These are phyloP conservation scores for Blastobotrys buckinghamii DNA, from an alignment of 1,139 yeast genomes.

Conservation along the genomic window DNA sequence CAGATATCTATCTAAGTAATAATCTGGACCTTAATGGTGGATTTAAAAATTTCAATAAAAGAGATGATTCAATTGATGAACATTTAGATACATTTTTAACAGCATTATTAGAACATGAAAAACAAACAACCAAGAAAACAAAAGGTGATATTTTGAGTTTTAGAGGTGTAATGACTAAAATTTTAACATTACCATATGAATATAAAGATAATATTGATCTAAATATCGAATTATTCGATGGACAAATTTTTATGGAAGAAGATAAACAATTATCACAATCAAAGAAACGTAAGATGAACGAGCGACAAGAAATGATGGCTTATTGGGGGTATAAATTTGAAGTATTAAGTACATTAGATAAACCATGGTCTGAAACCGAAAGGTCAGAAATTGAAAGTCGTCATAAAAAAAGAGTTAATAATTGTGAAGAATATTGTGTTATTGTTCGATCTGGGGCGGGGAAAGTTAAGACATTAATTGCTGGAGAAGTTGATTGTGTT, in stretches of 20 bases:
- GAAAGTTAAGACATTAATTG: constrained; percentile 57
- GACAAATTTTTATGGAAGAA: constrained; percentile 74
- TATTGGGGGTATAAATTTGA: constrained; percentile 71
- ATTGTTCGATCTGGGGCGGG: constrained; percentile 86
- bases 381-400: constrained; percentile 65
- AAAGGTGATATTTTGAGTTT: constrained; percentile 70
- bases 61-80: constrained; percentile 48
- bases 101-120: constrained; percentile 54
- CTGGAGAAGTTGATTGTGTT: constrained; percentile 90
- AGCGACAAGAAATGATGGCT: constrained; percentile 30
- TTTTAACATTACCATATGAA: constrained; percentile 58
- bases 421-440: constrained; percentile 69
- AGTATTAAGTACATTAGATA: constrained; percentile 62
- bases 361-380: constrained; percentile 67
- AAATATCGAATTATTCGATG: constrained; percentile 64
- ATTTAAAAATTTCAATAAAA: constrained; percentile 47
- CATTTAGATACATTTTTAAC: constrained; percentile 52
- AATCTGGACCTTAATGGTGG: constrained; percentile 62
- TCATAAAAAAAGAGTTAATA: constrained; percentile 49
- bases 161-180: constrained; percentile 71
- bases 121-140: constrained; percentile 38
- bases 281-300: constrained; percentile 23
- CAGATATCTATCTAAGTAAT: constrained; percentile 54
- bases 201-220: constrained; percentile 53
- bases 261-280: constrained; percentile 41